These are phyloP conservation scores for Mycocentrospora acerina DNA, from an alignment of 2,329 filamentous ascomycete species.

Conservation along the genomic window DNA sequence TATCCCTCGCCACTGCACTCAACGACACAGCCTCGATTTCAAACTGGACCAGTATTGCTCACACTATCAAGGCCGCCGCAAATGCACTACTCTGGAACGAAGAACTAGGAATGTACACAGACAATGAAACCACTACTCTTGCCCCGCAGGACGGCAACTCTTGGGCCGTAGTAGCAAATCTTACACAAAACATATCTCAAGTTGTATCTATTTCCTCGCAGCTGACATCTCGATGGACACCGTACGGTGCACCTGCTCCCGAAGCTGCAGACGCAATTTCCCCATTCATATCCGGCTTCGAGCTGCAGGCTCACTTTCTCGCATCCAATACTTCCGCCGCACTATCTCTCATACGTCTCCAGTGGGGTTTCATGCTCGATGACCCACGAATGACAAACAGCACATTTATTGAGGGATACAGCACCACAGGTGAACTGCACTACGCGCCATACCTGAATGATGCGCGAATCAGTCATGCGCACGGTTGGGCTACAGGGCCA, in stretches of 20 bases:
- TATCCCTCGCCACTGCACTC: constrained; percentile 53
- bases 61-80: constrained; percentile 48
- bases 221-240: constrained; percentile 43
- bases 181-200: constrained; percentile 36
- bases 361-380: constrained; percentile 60
- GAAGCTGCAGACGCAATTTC: constrained; percentile 52
- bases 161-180: constrained; percentile 45
- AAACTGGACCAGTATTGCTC: constrained; percentile 46
- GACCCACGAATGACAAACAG: constrained; percentile 56
- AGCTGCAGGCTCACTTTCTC: constrained; percentile 49
- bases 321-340: constrained; percentile 44
- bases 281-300: constrained; percentile 52
- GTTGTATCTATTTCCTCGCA: constrained; percentile 33
- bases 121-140: constrained; percentile 56
- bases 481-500: constrained; percentile 55
- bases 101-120: constrained; percentile 53
- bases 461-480: constrained; percentile 51
- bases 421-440: constrained; percentile 48
- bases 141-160: constrained; percentile 51
- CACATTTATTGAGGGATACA: constrained; percentile 56
- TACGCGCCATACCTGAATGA: constrained; percentile 55
- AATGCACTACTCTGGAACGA: constrained; percentile 54
- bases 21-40: constrained; percentile 46
- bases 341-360: constrained; percentile 47
- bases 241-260: constrained; percentile 49